Evolutionary conservation across 257 asterid genomes (phyloP).

Genomic region (Capsicum chinense): DNA sequence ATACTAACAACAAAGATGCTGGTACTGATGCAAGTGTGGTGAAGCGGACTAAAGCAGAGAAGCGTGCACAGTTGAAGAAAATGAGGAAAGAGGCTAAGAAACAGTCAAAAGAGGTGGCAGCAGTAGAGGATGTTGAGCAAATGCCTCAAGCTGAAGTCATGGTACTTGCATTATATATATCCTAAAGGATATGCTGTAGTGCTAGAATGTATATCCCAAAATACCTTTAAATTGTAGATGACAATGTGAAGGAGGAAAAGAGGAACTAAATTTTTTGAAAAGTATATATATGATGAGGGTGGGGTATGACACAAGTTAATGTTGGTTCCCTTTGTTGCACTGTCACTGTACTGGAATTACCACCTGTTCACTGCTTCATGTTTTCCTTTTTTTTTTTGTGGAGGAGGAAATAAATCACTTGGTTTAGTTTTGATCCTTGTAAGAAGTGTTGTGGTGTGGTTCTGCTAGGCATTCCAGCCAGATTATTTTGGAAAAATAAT

Average conservation of each 20-base stretch:
- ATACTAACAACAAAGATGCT: constrained; percentile 34
- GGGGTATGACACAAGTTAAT: not conserved
- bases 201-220: not conserved
- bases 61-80: constrained; percentile 73
- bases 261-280: constrained; percentile 9
- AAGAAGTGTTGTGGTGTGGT: not conserved
- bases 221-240: not conserved
- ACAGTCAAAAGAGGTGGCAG: constrained; percentile 56
- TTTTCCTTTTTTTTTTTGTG: constrained; percentile 6
- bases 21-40: constrained; percentile 42
- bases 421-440: not conserved
- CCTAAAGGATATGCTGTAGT: constrained; percentile 1
- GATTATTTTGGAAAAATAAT: not conserved
- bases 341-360: not conserved
- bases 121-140: constrained; percentile 56
- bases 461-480: constrained; percentile 8
- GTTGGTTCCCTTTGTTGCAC: constrained; percentile 17
- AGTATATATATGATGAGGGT: constrained; percentile 13
- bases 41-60: constrained; percentile 76
- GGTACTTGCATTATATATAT: constrained; percentile 48
- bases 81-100: constrained; percentile 85
- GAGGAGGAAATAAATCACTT: constrained; percentile 24
- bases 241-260: not conserved
- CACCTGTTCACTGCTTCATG: not conserved
- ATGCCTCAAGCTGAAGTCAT: constrained; percentile 75